A percentile compares a stretch with the other conserved stretches of the same genome.
These are phyloP conservation scores for Xerocomus spinulosus DNA, from an alignment of 768 basidiomycete species.

Conservation along the genomic window DNA sequence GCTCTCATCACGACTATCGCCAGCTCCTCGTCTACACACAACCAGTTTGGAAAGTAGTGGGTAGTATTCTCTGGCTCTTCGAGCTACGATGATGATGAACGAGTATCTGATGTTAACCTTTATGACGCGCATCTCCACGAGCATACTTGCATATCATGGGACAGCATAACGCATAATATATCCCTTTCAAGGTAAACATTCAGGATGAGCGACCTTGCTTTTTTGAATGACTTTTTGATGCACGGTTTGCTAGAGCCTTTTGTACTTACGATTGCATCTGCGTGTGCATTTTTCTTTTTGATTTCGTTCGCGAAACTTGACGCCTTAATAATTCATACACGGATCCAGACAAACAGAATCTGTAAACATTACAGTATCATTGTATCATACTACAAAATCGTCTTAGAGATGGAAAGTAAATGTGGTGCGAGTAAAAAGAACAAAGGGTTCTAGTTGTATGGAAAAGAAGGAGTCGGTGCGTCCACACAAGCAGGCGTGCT, in stretches of 20 bases:
- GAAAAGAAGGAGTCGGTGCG: too few relatives aligned
- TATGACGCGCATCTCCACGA: slow-evolving; percentile 13
- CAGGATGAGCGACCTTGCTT: background rate
- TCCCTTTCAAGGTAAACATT: slow-evolving; percentile 8
- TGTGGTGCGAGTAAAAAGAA: too few relatives aligned
- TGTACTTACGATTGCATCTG: background rate
- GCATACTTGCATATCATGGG: slow-evolving; percentile 18
- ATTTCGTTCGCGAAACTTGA: background rate
- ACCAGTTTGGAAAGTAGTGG: slow-evolving; percentile 17
- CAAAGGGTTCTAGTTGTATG: too few relatives aligned
- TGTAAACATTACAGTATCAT: too few relatives aligned
- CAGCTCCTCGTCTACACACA: slow-evolving; percentile 29
- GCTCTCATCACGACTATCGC: slow-evolving; percentile 59
- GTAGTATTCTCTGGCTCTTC: slow-evolving; percentile 1
- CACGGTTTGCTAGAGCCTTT: background rate
- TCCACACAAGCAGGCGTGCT: too few relatives aligned
- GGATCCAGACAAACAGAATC: too few relatives aligned
- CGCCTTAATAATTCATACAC: too few relatives aligned
- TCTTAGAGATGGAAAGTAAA: too few relatives aligned
- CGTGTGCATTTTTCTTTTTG: background rate
- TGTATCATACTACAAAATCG: too few relatives aligned
- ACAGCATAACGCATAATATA: slow-evolving; percentile 21
- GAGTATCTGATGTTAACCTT: slow-evolving; percentile 4
- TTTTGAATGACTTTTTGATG: background rate
- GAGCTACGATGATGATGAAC: slow-evolving; percentile 4